Percentiles rank a stretch among this genome's conserved stretches.
Evolutionary conservation across 1,284 basidiomycete species (phyloP).

Genomic region (Chondrostereum purpureum): DNA sequence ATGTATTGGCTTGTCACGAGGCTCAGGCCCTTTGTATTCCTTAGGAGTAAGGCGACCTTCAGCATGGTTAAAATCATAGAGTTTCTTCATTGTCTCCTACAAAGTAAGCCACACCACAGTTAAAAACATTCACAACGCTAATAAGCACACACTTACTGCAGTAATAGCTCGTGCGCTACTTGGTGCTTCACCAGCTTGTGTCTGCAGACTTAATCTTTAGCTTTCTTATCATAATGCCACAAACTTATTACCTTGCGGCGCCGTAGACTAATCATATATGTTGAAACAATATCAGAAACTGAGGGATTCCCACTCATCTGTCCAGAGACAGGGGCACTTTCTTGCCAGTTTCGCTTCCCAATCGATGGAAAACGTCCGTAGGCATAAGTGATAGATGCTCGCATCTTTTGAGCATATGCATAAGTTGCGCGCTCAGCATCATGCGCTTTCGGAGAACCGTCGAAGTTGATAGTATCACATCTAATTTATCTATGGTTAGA

Average conservation of each 20-base stretch:
- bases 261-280: conserved; percentile 26
- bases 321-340: conserved; percentile 13
- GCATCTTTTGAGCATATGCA: conserved; percentile 29
- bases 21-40: background rate
- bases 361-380: conserved; percentile 23
- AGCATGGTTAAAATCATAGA: conserved; percentile 21
- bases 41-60: conserved; percentile 9
- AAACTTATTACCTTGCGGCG: conserved; percentile 20
- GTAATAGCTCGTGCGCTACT: conserved; percentile 25
- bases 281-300: conserved; percentile 22
- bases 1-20: background rate
- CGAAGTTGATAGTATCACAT: conserved; percentile 21
- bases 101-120: too few relatives aligned
- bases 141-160: conserved; percentile 15
- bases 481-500: conserved; percentile 10
- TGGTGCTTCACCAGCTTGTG: conserved; percentile 20
- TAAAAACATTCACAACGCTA: conserved; percentile 2
- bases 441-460: conserved; percentile 19
- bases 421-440: conserved; percentile 14
- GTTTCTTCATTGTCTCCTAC: conserved; percentile 18
- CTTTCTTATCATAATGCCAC: background rate
- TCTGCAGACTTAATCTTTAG: too few relatives aligned
- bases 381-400: conserved; percentile 24
- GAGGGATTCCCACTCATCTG: conserved; percentile 25
- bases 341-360: conserved; percentile 23